A percentile compares a stretch with the other conserved stretches of the same genome.
Conservation (phyloP, 208 protist genomes). For the Wallacemonas sp. region DNA sequence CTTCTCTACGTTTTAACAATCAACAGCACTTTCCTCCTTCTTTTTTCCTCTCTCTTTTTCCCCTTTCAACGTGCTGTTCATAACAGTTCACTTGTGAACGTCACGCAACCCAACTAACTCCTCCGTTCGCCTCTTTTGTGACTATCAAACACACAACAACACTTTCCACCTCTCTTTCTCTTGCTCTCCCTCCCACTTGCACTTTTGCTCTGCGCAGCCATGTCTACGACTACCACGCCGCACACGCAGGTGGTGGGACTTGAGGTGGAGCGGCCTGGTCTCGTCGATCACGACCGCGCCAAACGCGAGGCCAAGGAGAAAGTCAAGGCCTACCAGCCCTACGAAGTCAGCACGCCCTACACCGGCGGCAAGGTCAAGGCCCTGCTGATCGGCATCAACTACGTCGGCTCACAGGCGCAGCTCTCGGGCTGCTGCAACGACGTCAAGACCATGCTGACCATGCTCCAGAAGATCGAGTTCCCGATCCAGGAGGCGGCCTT, state of each 20-base stretch:
- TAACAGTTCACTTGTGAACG: too few species aligned
- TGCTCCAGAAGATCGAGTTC: constrained; percentile 1
- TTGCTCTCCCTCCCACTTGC: too few species aligned
- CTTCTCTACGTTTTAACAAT: neutral
- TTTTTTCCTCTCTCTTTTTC: neutral
- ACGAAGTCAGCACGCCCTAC: constrained; percentile 35
- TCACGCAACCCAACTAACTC: too few species aligned
- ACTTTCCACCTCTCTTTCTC: too few species aligned
- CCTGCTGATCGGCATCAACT: constrained; percentile 80
- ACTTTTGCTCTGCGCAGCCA: too few species aligned
- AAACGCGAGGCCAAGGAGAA: constrained; percentile 17
- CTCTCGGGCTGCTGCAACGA: constrained; percentile 68
- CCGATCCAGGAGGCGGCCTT: constrained; percentile 8
- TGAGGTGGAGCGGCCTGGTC: constrained; percentile 31
- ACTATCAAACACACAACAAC: too few species aligned
- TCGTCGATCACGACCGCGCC: constrained; percentile 29
- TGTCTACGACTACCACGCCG: too few species aligned
- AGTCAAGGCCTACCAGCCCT: constrained; percentile 38
- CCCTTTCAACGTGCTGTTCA: neutral
- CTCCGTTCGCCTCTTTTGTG: neutral
- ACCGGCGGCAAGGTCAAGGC: constrained; percentile 48
- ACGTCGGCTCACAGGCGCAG: constrained; percentile 41
- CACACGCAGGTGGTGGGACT: constrained; percentile 13
- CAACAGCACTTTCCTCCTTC: neutral
- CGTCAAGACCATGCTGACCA: constrained; percentile 27